These are phyloP conservation scores for Gloeopeniophorella convolvens DNA, from an alignment of 768 basidiomycete genomes.

Conservation along the genomic window DNA sequence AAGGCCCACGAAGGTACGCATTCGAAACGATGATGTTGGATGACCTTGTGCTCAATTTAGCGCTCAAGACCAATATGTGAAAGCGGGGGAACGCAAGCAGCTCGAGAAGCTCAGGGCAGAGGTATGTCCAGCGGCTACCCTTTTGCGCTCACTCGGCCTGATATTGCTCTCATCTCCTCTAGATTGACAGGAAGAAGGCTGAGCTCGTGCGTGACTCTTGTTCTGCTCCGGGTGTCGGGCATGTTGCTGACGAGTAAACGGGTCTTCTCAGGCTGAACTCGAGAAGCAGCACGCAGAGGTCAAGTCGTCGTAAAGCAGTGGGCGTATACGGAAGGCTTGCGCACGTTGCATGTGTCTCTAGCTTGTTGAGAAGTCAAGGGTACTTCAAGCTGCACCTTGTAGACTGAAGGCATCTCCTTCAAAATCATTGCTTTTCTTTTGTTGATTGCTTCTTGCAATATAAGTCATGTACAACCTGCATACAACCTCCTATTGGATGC, in stretches of 20 bases:
- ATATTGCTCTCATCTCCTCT: not conserved
- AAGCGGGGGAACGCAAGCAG: conserved; percentile 49
- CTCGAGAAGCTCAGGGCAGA: conserved; percentile 51
- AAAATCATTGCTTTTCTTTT: too few relatives aligned
- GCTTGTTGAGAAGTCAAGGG: too few relatives aligned
- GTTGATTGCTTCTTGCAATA: too few relatives aligned
- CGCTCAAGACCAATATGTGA: conserved; percentile 54
- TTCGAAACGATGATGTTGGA: conserved; percentile 6
- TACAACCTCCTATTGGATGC: too few relatives aligned
- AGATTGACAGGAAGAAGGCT: conserved; percentile 30
- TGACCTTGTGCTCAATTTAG: conserved; percentile 7
- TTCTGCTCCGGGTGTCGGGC: not conserved
- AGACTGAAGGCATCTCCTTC: too few relatives aligned
- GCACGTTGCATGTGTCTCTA: too few relatives aligned
- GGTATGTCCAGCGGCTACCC: conserved; percentile 32
- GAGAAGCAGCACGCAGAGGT: conserved; percentile 27
- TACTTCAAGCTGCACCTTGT: too few relatives aligned
- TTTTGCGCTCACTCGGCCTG: not conserved
- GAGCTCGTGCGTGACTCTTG: conserved; percentile 26
- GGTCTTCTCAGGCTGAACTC: conserved; percentile 25
- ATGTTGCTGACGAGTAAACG: not conserved
- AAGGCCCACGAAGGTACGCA: conserved; percentile 57
- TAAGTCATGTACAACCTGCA: too few relatives aligned
- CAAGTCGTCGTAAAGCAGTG: not conserved
- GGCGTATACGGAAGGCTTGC: not conserved